Evolutionary conservation across 495 filamentous ascomycete genomes (phyloP).

Genomic region (Aspergillus wentii): DNA sequence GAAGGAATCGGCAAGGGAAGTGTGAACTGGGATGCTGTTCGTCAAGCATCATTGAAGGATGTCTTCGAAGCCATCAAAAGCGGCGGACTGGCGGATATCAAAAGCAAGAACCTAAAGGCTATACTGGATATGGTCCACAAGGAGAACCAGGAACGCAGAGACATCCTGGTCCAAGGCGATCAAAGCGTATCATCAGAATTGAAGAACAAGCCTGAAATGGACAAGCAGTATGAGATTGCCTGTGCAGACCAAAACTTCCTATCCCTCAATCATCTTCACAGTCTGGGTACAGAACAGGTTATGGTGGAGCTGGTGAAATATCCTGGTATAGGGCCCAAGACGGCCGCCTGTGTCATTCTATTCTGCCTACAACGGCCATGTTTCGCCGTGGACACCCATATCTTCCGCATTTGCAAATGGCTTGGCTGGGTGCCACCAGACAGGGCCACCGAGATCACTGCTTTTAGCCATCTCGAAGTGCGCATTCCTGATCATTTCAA

Average conservation of each 20-base stretch:
- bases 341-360: constrained; percentile 76
- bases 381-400: constrained; percentile 85
- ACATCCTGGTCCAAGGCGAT: constrained; percentile 23
- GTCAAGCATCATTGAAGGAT: constrained; percentile 54
- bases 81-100: constrained; percentile 64
- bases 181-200: not conserved
- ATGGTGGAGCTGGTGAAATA: constrained; percentile 70
- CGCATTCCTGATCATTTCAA: constrained; percentile 81
- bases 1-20: constrained; percentile 67
- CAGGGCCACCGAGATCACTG: constrained; percentile 60
- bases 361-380: constrained; percentile 75
- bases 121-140: constrained; percentile 77
- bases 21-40: constrained; percentile 83
- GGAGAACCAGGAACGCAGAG: constrained; percentile 54
- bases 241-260: constrained; percentile 53
- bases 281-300: constrained; percentile 59
- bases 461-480: constrained; percentile 77
- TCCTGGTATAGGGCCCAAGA: constrained; percentile 88
- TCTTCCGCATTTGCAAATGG: constrained; percentile 76
- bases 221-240: constrained; percentile 48
- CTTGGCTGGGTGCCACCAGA: constrained; percentile 70
- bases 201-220: constrained; percentile 17
- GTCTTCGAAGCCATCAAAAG: constrained; percentile 68
- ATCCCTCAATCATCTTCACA: constrained; percentile 74
- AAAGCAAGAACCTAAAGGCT: constrained; percentile 71